phyloP scores from a whole-genome alignment of 108 stramenopile genomes.

The Chaetoceros tenuissimus region DNA sequence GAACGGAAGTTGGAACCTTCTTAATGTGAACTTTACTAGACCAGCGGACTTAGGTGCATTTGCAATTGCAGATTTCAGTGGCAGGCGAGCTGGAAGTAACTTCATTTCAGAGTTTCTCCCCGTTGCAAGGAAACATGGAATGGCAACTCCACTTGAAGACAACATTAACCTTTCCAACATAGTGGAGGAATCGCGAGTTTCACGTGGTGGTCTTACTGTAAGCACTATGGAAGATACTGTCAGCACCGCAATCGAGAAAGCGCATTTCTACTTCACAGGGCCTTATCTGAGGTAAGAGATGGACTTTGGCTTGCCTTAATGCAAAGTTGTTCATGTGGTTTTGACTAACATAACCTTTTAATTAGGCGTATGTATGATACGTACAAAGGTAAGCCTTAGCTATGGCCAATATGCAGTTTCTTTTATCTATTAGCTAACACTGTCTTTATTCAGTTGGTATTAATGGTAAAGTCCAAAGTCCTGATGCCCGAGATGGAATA shows the following conservation, averaged over 20 bases:
- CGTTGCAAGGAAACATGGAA: background rate
- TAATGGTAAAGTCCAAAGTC: too few species aligned
- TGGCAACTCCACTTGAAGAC: background rate
- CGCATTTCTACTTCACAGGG: background rate
- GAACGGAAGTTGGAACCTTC: background rate
- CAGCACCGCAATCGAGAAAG: background rate
- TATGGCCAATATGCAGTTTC: too few species aligned
- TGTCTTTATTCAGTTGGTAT: too few species aligned
- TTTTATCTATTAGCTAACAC: too few species aligned
- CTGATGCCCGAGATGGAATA: too few species aligned
- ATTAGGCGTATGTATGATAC: too few species aligned
- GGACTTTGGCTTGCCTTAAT: background rate
- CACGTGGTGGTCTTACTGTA: background rate
- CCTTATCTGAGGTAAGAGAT: background rate
- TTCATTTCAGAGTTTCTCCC: background rate
- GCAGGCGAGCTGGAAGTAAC: background rate
- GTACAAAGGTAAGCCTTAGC: too few species aligned
- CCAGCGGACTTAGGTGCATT: background rate
- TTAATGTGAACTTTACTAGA: background rate
- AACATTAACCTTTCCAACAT: background rate
- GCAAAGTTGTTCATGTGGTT: background rate
- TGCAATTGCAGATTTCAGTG: background rate
- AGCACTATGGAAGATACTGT: background rate
- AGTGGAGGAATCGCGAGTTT: background rate
- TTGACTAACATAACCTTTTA: too few species aligned